These are phyloP conservation scores for Globisporangium acanthophoron DNA, from an alignment of 352 stramenopile species.

Conservation along the genomic window DNA sequence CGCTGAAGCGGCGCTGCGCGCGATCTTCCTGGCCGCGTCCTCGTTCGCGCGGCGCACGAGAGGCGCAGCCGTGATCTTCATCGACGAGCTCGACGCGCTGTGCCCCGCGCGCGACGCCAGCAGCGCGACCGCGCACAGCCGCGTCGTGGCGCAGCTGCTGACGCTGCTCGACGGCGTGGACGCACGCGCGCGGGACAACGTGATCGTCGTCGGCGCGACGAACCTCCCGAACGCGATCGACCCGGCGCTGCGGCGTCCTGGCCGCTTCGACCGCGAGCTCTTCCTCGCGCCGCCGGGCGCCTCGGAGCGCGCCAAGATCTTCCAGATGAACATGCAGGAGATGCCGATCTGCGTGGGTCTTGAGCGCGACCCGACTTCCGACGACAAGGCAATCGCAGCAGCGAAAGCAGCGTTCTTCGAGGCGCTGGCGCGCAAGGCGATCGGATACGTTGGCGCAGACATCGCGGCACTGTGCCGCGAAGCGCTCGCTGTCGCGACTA, in stretches of 20 bases:
- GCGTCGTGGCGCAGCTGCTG: slow-evolving; percentile 93
- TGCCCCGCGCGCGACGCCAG: slow-evolving; percentile 88
- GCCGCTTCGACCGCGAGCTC: slow-evolving; percentile 79
- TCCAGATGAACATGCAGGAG: slow-evolving; percentile 43
- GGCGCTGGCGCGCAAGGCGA: slow-evolving; percentile 33
- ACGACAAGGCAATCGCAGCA: slow-evolving; percentile 2
- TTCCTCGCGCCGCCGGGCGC: slow-evolving; percentile 46
- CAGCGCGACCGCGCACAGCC: slow-evolving; percentile 40
- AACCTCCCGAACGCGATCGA: slow-evolving; percentile 94
- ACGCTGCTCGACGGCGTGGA: slow-evolving; percentile 94
- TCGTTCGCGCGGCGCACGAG: slow-evolving; percentile 19
- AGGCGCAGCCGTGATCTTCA: slow-evolving; percentile 85
- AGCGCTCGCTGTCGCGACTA: slow-evolving; percentile 59
- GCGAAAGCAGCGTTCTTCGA: slow-evolving; percentile 21
- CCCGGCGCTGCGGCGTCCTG: slow-evolving; percentile 61
- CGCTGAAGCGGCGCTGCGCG: slow-evolving; percentile 54
- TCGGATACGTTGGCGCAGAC: slow-evolving; percentile 80
- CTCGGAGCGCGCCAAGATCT: slow-evolving; percentile 49
- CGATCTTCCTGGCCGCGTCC: slow-evolving; percentile 44
- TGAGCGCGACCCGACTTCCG: not conserved
- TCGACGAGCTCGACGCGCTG: slow-evolving; percentile 96
- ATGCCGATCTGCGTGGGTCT: slow-evolving; percentile 27
- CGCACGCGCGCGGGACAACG: slow-evolving; percentile 54
- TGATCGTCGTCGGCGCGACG: slow-evolving; percentile 93
- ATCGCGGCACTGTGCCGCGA: slow-evolving; percentile 75